Base-by-base conservation (phyloP, 129 eudicot genomes). In the Ambrosia artemisiifolia region DNA sequence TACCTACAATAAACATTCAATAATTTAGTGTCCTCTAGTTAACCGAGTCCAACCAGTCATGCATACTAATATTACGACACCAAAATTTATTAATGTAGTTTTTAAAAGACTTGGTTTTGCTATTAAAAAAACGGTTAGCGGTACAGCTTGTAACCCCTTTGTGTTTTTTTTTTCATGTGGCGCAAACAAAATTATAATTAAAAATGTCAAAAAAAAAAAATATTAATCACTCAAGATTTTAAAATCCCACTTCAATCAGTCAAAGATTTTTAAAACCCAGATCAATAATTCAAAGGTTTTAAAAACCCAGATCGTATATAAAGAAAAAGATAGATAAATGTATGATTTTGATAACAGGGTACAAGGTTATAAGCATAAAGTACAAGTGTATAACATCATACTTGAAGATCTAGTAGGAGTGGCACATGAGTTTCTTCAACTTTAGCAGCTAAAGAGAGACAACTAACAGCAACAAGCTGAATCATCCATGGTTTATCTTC, bases 381-480 rank as follows among this genome's bases (percentile, higher is more conserved):
- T 60, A 30, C 69, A 61, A 47, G 30, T 51, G 33, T 34, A 42
- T 53, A 24, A 62, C 3, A n/a, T 49, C 87, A 49, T 93, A 89
- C 98, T 84, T 93, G 98, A 73, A 93, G 95, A 78, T 89, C 92
- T 54, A 89, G 71, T 8, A 93, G 86, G 10, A 87, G 90, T 57
- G 98, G 98, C 13, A 85, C 95, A 32, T 85, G 82, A 55, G 86
- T 87, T 75, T 93, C 98, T 78, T 93, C 96, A 75, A 93, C 90
- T 81, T 93, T 93, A 8, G 98, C 98, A 68, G 98, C 98, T 71
- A 93, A 78, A 78, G 98, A 93, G 53, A 93, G 86, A 67, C 98
- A 93, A 49, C 91, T 73, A 19, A 87, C 95, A 54, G 98, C 90
- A 71, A 79, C 83, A 63, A 93, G 92, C 36, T 93, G 98, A 69